A percentile compares a stretch with the other conserved stretches of the same genome.
phyloP scores from a whole-genome alignment of 176 grass and related monocot species.

The Pontederia crassipes region DNA sequence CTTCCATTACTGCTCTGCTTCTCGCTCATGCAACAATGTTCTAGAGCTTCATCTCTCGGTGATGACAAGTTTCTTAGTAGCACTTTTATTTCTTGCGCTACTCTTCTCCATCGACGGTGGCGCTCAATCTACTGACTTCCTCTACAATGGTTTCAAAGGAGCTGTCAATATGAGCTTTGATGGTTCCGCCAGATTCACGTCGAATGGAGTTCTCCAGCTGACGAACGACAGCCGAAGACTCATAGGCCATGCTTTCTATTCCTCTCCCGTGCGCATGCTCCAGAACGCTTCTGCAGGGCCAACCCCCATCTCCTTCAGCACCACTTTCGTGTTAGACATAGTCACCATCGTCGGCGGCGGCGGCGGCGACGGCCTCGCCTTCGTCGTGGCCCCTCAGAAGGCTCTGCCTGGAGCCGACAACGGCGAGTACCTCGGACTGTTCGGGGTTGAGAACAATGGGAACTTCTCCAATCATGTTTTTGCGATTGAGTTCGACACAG shows the following conservation, averaged over 20 bases:
- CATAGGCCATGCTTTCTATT: neutral
- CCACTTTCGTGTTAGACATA: neutral
- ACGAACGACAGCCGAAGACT: neutral
- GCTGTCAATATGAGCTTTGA: neutral
- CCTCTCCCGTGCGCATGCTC: neutral
- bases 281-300: neutral
- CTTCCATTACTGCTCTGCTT: too few species aligned
- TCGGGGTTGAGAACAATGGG: slow-evolving; percentile 8
- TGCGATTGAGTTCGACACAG: slow-evolving; percentile 42
- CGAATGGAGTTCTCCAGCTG: neutral
- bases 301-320: neutral
- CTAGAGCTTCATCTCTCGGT: too few species aligned
- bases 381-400: slow-evolving; percentile 16
- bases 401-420: slow-evolving; percentile 4
- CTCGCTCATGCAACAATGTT: too few species aligned
- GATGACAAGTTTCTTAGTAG: too few species aligned
- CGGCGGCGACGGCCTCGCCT: neutral
- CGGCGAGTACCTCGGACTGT: slow-evolving; percentile 27
- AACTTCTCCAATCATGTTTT: slow-evolving; percentile 30
- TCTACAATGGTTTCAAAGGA: neutral
- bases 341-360: neutral
- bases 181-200: neutral
- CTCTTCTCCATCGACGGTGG: neutral
- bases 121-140: neutral
- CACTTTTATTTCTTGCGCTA: neutral